phyloP scores from a whole-genome alignment of 768 basidiomycete genomes.

The Suillus cothurnatus region DNA sequence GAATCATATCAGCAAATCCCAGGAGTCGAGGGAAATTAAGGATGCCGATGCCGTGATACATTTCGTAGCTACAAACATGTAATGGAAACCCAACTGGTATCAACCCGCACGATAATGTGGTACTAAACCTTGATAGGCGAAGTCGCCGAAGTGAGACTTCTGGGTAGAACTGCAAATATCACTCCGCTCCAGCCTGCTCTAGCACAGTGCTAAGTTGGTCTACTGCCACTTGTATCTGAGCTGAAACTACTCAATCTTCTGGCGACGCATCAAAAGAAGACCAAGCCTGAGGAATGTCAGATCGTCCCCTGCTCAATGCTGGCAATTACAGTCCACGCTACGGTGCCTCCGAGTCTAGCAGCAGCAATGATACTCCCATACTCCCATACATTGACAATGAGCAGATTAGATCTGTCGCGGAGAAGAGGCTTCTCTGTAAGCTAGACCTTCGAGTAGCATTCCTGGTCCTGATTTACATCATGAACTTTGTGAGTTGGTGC shows the following conservation, averaged over 20 bases:
- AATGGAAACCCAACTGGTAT: background rate
- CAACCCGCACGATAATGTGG: background rate
- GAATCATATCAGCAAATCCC: slow-evolving; percentile 6
- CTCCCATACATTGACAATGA: slow-evolving; percentile 13
- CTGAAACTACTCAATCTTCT: background rate
- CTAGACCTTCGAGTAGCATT: slow-evolving; percentile 46
- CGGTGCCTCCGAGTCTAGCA: background rate
- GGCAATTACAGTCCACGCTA: background rate
- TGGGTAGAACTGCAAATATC: background rate
- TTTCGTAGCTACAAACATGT: background rate
- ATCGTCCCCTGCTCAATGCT: background rate
- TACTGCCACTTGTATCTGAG: background rate
- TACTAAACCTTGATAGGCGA: background rate
- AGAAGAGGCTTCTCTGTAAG: slow-evolving; percentile 45
- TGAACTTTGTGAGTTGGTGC: slow-evolving; percentile 44
- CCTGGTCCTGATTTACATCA: slow-evolving; percentile 46
- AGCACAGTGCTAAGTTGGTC: background rate
- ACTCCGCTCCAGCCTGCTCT: background rate
- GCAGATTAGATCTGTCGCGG: slow-evolving; percentile 41
- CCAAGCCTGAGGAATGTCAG: background rate
- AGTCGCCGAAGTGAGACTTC: no score
- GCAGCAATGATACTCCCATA: background rate
- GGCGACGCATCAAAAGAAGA: background rate
- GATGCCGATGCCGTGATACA: background rate
- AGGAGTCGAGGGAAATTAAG: background rate